These are phyloP conservation scores for Pestalotiopsis sp. DNA, from an alignment of 2,329 filamentous ascomycete genomes.

Conservation along the genomic window DNA sequence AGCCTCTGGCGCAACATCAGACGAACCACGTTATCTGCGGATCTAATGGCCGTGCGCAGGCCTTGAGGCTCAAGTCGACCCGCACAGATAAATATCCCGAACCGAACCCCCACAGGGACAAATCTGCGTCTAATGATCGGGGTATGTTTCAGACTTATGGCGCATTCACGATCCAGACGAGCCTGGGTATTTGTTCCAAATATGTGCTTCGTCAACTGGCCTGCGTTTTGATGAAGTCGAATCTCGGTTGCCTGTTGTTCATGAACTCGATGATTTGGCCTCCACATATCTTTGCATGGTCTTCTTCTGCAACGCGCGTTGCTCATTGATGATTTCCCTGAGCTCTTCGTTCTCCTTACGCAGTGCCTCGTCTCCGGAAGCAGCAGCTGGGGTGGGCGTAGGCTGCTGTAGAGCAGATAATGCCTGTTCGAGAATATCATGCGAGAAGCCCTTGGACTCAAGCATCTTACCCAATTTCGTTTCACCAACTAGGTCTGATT, in stretches of 20 bases:
- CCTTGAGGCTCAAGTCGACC: slow-evolving; percentile 11
- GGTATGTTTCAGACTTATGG: slow-evolving; percentile 6
- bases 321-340: slow-evolving; percentile 47
- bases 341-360: slow-evolving; percentile 47
- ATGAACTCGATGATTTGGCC: slow-evolving; percentile 28
- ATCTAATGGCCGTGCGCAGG: slow-evolving; percentile 1
- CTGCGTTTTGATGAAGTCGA: neutral
- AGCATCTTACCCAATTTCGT: slow-evolving; percentile 50
- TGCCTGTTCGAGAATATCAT: slow-evolving; percentile 51
- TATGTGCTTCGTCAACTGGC: neutral
- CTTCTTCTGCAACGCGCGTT: slow-evolving; percentile 44
- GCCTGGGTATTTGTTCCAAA: neutral
- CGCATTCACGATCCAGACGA: neutral
- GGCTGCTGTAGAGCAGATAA: slow-evolving; percentile 48
- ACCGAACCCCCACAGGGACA: neutral
- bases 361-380: slow-evolving; percentile 36
- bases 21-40: neutral
- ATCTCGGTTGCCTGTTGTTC: slow-evolving; percentile 10
- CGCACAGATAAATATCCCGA: neutral
- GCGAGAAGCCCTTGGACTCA: slow-evolving; percentile 48
- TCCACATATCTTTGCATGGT: slow-evolving; percentile 34
- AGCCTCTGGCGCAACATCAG: neutral
- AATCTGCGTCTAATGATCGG: neutral
- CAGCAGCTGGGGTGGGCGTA: slow-evolving; percentile 17
- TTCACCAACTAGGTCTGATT: slow-evolving; percentile 40